Percentiles rank a stretch among this genome's conserved stretches.
phyloP scores from a whole-genome alignment of 805 yeast genomes.

The Candida yuanshanica region DNA sequence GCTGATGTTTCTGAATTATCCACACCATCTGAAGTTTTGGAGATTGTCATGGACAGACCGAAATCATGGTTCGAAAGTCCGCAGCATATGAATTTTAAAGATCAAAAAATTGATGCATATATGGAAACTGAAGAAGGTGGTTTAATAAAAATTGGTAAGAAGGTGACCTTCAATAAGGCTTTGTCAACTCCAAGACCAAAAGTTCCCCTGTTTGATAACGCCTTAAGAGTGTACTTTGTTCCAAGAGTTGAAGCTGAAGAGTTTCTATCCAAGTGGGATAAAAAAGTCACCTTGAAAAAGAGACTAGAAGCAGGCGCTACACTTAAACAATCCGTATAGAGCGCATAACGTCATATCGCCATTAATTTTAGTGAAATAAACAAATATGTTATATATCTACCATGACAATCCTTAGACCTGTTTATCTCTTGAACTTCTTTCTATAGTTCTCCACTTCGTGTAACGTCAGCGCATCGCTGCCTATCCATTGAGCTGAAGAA shows the following conservation, averaged over 20 bases:
- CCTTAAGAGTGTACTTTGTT: constrained; percentile 68
- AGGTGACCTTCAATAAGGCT: constrained; percentile 57
- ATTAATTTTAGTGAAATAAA: not conserved
- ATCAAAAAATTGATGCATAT: constrained; percentile 60
- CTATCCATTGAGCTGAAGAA: constrained; percentile 43
- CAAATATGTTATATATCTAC: no score
- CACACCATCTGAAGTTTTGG: constrained; percentile 58
- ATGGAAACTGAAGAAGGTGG: constrained; percentile 86
- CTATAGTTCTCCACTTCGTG: constrained; percentile 45
- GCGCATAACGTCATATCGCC: not conserved
- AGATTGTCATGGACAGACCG: constrained; percentile 59
- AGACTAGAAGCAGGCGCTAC: constrained; percentile 21
- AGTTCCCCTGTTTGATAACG: constrained; percentile 72
- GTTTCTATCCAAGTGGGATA: constrained; percentile 69
- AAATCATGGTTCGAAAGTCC: constrained; percentile 59
- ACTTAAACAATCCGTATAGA: not conserved
- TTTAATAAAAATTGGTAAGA: constrained; percentile 77
- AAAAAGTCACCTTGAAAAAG: constrained; percentile 49
- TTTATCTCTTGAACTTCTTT: constrained; percentile 20
- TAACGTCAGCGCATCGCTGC: constrained; percentile 38
- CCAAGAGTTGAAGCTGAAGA: constrained; percentile 60
- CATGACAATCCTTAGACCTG: no score
- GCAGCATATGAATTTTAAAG: constrained; percentile 52
- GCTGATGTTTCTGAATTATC: constrained; percentile 69
- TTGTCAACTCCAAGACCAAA: constrained; percentile 56